Conservation (phyloP, 2,329 filamentous ascomycete genomes). For the Fusarium robinianum region DNA sequence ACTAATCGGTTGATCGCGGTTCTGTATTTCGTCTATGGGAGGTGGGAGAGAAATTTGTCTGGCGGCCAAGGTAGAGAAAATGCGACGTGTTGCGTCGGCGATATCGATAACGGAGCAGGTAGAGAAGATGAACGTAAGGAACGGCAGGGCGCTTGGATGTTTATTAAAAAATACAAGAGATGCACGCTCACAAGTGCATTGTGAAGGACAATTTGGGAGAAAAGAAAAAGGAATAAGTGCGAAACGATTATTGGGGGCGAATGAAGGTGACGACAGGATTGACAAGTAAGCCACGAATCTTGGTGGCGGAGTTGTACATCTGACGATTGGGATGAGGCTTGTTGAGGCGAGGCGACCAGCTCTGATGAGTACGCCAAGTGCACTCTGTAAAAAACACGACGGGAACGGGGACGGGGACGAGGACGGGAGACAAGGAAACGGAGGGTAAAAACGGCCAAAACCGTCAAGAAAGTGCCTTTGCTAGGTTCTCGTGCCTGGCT, state of each 20-base stretch:
- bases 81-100: conserved; percentile 16
- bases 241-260: conserved; percentile 22
- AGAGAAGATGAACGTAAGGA: conserved; percentile 7
- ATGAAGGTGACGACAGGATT: conserved; percentile 30
- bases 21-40: conserved; percentile 8
- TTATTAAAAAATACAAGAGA: background rate
- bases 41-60: conserved; percentile 7
- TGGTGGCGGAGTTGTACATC: conserved; percentile 38
- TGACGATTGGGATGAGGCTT: conserved; percentile 38
- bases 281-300: conserved; percentile 35
- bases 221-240: conserved; percentile 6
- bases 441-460: too few relatives aligned
- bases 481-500: too few relatives aligned
- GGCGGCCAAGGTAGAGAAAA: too few relatives aligned
- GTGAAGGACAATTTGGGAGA: background rate
- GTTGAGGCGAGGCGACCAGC: conserved; percentile 33
- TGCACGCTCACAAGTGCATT: background rate
- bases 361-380: conserved; percentile 16
- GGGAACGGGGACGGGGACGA: conserved; percentile 9
- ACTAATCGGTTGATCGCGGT: conserved; percentile 1
- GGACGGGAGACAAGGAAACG: too few relatives aligned
- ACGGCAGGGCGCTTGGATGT: background rate
- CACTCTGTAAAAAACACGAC: background rate
- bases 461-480: too few relatives aligned
- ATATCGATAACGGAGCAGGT: conserved; percentile 12